These are phyloP conservation scores for Tylopilus sp. DNA, from an alignment of 1,284 basidiomycete genomes.

Conservation along the genomic window DNA sequence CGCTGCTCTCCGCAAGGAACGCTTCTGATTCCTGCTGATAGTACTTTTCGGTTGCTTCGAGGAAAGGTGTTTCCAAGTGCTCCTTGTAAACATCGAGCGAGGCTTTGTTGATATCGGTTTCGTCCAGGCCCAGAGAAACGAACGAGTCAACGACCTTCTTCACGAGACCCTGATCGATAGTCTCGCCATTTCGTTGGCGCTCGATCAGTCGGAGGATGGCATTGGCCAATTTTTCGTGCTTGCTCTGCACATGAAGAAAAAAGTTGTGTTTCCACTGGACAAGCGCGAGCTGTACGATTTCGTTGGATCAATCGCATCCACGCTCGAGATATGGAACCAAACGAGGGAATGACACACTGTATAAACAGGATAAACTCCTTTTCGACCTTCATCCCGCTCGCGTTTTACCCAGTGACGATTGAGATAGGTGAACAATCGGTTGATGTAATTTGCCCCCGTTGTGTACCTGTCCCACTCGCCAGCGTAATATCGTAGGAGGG, in stretches of 20 bases:
- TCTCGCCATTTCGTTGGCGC: slow-evolving; percentile 91
- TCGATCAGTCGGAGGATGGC: slow-evolving; percentile 90
- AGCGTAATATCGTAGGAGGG: slow-evolving; percentile 89
- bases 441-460: slow-evolving; percentile 93
- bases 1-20: slow-evolving; percentile 87
- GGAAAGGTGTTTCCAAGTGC: slow-evolving; percentile 88
- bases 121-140: slow-evolving; percentile 94
- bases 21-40: slow-evolving; percentile 90
- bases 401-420: slow-evolving; percentile 99
- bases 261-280: slow-evolving; percentile 95
- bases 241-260: slow-evolving; percentile 84
- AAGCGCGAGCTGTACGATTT: slow-evolving; percentile 70
- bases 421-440: slow-evolving; percentile 93
- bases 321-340: neutral
- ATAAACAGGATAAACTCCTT: slow-evolving; percentile 93
- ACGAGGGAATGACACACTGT: slow-evolving; percentile 61
- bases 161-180: slow-evolving; percentile 89
- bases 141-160: slow-evolving; percentile 98
- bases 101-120: slow-evolving; percentile 85
- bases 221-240: slow-evolving; percentile 76
- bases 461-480: slow-evolving; percentile 96
- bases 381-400: slow-evolving; percentile 96
- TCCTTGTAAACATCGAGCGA: slow-evolving; percentile 94
- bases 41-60: slow-evolving; percentile 85
- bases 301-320: slow-evolving; percentile 6